phyloP scores from a whole-genome alignment of 139 green algal species.

The Zygnema cylindricum region DNA sequence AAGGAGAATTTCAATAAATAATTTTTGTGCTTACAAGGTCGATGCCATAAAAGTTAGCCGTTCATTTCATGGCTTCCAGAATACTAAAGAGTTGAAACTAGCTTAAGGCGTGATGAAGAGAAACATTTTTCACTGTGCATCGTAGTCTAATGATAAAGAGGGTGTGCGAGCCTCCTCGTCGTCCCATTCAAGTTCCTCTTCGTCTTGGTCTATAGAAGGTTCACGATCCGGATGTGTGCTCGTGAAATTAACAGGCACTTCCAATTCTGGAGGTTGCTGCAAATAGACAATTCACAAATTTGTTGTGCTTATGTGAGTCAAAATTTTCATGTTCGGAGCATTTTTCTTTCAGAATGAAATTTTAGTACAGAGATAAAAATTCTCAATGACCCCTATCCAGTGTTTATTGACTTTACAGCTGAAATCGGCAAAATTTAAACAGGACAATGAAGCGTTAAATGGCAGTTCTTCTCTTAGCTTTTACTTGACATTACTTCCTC shows the following conservation, averaged over 20 bases:
- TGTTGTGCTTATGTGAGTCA: not conserved
- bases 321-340: not conserved
- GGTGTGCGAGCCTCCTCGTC: constrained; percentile 41
- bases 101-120: not conserved
- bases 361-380: not conserved
- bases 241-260: constrained; percentile 29
- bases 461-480: too few relatives aligned
- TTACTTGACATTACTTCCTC: too few relatives aligned
- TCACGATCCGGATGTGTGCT: constrained; percentile 4
- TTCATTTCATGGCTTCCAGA: not conserved
- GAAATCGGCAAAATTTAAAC: too few relatives aligned
- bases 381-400: too few relatives aligned
- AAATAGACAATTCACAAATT: not conserved
- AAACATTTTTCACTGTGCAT: not conserved
- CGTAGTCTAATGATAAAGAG: not conserved
- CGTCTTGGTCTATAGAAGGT: not conserved
- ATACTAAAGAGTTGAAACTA: not conserved
- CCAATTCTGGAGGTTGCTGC: constrained; percentile 13
- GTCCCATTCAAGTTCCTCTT: constrained; percentile 55
- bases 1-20: too few relatives aligned
- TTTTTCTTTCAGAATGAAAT: not conserved
- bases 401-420: too few relatives aligned
- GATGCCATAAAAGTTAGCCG: too few relatives aligned
- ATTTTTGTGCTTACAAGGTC: too few relatives aligned
- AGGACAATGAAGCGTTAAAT: too few relatives aligned